Evolutionary conservation across 2,329 filamentous ascomycete genomes (phyloP).

Genomic region (Fusarium cicatricum): DNA sequence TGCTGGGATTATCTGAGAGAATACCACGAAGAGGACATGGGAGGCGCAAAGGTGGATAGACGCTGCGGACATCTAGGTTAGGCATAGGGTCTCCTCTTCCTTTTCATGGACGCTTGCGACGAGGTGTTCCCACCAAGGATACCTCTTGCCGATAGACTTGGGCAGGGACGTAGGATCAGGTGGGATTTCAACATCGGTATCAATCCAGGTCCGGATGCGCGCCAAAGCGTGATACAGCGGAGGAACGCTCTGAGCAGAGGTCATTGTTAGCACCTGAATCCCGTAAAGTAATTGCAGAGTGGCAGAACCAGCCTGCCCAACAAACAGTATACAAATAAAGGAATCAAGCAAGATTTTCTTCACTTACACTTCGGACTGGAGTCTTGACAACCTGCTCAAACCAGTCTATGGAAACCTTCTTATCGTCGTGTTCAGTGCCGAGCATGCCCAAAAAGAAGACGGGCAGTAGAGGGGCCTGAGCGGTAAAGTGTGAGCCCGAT

Average conservation of each 20-base stretch:
- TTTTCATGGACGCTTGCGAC: slow-evolving; percentile 44
- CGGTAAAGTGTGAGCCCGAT: slow-evolving; percentile 51
- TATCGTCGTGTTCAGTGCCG: slow-evolving; percentile 43
- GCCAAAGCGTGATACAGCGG: slow-evolving; percentile 47
- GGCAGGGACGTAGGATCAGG: slow-evolving; percentile 22
- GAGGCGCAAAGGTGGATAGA: slow-evolving; percentile 25
- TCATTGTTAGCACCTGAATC: slow-evolving; percentile 32
- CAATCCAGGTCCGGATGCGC: slow-evolving; percentile 49
- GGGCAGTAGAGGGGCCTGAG: slow-evolving; percentile 52
- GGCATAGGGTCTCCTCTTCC: slow-evolving; percentile 49
- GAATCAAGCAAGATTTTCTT: slow-evolving; percentile 9
- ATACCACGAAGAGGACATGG: slow-evolving; percentile 16
- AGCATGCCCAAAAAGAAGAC: slow-evolving; percentile 53
- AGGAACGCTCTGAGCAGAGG: slow-evolving; percentile 49
- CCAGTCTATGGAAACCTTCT: slow-evolving; percentile 45
- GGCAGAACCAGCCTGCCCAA: slow-evolving; percentile 37
- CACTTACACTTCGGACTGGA: slow-evolving; percentile 52
- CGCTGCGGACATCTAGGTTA: slow-evolving; percentile 45
- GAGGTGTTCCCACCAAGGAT: slow-evolving; percentile 53
- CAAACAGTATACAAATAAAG: slow-evolving; percentile 16
- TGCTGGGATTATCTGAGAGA: slow-evolving; percentile 34
- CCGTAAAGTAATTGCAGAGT: slow-evolving; percentile 27
- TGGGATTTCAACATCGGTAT: slow-evolving; percentile 37
- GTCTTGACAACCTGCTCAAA: slow-evolving; percentile 49
- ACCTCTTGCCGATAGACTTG: slow-evolving; percentile 41